Evolutionary conservation across 257 asterid genomes (phyloP).

Genomic region (Solanum habrochaites): DNA sequence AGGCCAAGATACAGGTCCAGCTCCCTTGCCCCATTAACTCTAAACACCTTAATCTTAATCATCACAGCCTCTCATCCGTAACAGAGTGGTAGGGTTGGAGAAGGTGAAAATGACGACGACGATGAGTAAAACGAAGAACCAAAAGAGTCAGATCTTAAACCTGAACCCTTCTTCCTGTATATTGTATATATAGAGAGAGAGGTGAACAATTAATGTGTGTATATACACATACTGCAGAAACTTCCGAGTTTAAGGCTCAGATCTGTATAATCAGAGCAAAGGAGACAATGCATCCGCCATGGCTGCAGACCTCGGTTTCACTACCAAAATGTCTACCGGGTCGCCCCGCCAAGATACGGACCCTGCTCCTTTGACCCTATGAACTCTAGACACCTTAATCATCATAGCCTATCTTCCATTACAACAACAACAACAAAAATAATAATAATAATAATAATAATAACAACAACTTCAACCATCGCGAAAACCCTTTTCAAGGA

Average conservation of each 20-base stretch:
- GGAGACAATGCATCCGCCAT: background rate
- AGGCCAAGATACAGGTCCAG: background rate
- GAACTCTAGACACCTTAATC: background rate
- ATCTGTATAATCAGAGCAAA: background rate
- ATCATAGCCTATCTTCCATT: background rate
- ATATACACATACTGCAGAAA: background rate
- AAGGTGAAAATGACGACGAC: background rate
- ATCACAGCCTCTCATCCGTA: background rate
- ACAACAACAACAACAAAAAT: background rate
- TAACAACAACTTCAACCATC: background rate
- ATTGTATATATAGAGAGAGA: background rate
- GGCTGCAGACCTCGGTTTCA: slow-evolving; percentile 1
- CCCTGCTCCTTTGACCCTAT: background rate
- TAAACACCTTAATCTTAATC: background rate
- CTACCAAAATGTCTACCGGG: background rate
- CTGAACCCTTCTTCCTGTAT: background rate
- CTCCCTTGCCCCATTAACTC: background rate
- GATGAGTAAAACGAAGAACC: background rate
- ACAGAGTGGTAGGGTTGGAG: background rate
- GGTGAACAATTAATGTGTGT: background rate
- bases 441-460: background rate
- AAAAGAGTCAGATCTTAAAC: background rate
- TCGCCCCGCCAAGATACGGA: slow-evolving; percentile 13
- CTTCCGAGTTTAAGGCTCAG: background rate
- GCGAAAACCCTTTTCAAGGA: background rate